These are phyloP conservation scores for Tetrahymena malaccensis DNA, from an alignment of 73 alveolate species.

Conservation along the genomic window DNA sequence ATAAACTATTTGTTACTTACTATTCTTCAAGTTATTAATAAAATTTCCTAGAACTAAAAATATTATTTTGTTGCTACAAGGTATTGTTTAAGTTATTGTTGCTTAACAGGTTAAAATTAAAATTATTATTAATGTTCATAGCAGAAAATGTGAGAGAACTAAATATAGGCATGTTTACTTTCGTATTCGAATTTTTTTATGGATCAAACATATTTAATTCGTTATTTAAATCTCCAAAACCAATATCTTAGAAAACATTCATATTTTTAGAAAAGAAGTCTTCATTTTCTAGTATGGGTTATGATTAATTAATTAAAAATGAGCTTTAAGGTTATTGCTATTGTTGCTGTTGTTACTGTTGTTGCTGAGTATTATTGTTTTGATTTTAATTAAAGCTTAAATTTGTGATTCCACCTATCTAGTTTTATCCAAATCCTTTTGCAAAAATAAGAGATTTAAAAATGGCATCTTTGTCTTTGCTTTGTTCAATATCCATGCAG, in stretches of 20 bases:
- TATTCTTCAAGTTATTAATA: neutral
- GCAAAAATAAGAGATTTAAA: neutral
- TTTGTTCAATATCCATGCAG: neutral
- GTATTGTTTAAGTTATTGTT: neutral
- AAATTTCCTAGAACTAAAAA: neutral
- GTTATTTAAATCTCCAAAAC: neutral
- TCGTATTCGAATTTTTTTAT: neutral
- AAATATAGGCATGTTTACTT: neutral
- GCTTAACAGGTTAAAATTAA: neutral
- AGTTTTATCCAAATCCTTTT: neutral
- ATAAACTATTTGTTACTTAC: neutral
- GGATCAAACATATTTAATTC: neutral
- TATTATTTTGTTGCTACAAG: neutral
- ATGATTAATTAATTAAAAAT: neutral
- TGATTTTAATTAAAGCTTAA: no score
- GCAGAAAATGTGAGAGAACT: neutral
- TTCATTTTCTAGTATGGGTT: neutral
- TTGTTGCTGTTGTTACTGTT: no score
- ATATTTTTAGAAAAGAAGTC: neutral
- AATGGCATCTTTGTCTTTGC: neutral
- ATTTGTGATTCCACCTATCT: neutral
- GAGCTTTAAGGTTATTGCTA: neutral
- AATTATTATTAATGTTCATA: neutral
- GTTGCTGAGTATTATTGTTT: neutral
- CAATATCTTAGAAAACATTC: neutral